phyloP scores from a whole-genome alignment of 495 filamentous ascomycete genomes.

The Viridothelium virens region DNA sequence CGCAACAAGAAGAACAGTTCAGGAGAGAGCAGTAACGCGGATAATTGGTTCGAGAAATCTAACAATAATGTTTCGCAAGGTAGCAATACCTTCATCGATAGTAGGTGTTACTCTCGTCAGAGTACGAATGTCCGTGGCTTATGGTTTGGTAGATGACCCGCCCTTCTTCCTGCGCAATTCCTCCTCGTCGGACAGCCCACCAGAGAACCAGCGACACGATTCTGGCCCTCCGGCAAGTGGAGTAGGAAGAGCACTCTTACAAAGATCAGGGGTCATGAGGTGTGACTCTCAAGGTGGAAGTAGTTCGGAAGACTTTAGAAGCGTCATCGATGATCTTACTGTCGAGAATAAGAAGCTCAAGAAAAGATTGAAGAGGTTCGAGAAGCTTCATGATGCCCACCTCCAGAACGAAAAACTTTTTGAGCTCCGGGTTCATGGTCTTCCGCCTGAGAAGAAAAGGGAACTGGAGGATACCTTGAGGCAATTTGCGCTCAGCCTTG shows the following conservation, averaged over 20 bases:
- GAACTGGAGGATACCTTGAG: slow-evolving; percentile 65
- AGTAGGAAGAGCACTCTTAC: background rate
- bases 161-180: slow-evolving; percentile 37
- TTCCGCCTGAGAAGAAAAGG: slow-evolving; percentile 57
- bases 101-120: slow-evolving; percentile 18
- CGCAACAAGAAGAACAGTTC: slow-evolving; percentile 30
- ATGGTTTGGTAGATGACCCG: slow-evolving; percentile 29
- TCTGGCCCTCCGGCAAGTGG: slow-evolving; percentile 10
- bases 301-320: slow-evolving; percentile 33
- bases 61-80: slow-evolving; percentile 33
- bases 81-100: slow-evolving; percentile 27
- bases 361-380: slow-evolving; percentile 58
- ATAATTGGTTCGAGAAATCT: slow-evolving; percentile 37
- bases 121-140: background rate
- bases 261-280: slow-evolving; percentile 1
- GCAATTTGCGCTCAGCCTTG: slow-evolving; percentile 53
- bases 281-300: slow-evolving; percentile 18
- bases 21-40: slow-evolving; percentile 38
- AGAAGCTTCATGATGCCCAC: slow-evolving; percentile 52
- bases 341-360: slow-evolving; percentile 52
- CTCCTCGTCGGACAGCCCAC: slow-evolving; percentile 32
- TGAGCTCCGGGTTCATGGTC: slow-evolving; percentile 64
- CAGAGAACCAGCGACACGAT: slow-evolving; percentile 16
- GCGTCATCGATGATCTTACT: slow-evolving; percentile 40
- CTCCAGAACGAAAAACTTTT: slow-evolving; percentile 62